Evolutionary conservation across 768 basidiomycete species (phyloP), one percentile per base, ranked within the genome.

Genomic region (Termitomyces eurrhizus): DNA sequence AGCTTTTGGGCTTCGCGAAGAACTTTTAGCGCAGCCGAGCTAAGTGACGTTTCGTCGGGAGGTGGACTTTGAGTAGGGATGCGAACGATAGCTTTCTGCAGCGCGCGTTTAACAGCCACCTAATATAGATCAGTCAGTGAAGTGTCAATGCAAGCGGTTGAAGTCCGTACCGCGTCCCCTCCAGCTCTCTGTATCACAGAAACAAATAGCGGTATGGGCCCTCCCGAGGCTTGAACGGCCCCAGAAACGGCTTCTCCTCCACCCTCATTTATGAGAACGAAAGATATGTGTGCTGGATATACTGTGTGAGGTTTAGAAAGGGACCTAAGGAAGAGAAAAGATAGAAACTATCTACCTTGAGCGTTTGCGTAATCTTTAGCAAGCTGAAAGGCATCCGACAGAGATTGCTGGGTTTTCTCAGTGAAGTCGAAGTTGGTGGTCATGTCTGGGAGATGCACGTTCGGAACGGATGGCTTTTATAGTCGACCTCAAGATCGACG

Each of bases 331-430:
- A 56, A 3, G 13, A n/a, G 2, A 61, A 33, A 32, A 32, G 9
- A 24, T 32, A 7, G 5, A 49, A 26, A 29, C 35, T n/a, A 12
- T 74, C 66, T 73, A 89, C 91, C 83, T 82, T 94, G 89, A 0
- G 86, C 87, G 68, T 93, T 86, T 18, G 90, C 81, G 69, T 93
- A 85, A 73, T 95, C 92, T 69, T 86, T 92, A 12, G 93, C 92
- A 46, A 89, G 80, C 67, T 93, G 91, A 57, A 92, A 72, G 1
- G 93, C 88, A 53, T 84, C 84, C 57, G 84, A 74, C 57, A 95
- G 68, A 32, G 87, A 80, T 66, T 88, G 81, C 67, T 84, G 81
- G 13, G 93, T 83, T 72, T 90, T 93, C 73, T 95, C 92, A 33
- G 94, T 96, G 67, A 95, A 90, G 65, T 95, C 89, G 63, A 90